A percentile compares a stretch with the other conserved stretches of the same genome.
Conservation (phyloP, 1,139 yeast species). For the Citeromyces hawaiiensis region DNA sequence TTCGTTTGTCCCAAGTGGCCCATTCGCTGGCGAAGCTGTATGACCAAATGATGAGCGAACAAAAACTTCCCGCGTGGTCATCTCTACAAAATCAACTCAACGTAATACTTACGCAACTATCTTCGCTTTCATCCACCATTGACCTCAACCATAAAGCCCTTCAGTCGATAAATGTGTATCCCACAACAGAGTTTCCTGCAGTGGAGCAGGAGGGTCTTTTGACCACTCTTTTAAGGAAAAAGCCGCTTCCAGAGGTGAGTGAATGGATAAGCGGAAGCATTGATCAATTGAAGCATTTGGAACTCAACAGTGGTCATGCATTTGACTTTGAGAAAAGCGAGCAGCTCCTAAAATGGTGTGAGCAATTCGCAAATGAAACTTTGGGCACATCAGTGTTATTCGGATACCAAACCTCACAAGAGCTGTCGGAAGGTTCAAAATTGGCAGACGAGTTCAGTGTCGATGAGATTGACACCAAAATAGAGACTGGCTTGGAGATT, state of each 20-base stretch:
- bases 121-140: slow-evolving; percentile 57
- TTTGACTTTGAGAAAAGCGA: slow-evolving; percentile 26
- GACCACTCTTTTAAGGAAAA: slow-evolving; percentile 75
- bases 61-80: slow-evolving; percentile 14
- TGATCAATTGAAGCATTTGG: neutral
- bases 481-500: neutral
- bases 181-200: slow-evolving; percentile 74
- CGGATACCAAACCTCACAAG: slow-evolving; percentile 44
- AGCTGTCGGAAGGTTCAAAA: slow-evolving; percentile 27
- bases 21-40: slow-evolving; percentile 31
- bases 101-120: slow-evolving; percentile 69
- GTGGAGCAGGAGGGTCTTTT: slow-evolving; percentile 71
- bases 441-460: slow-evolving; percentile 8
- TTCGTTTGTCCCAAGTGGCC: slow-evolving; percentile 41
- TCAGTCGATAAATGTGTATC: slow-evolving; percentile 62
- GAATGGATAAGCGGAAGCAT: slow-evolving; percentile 44
- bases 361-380: slow-evolving; percentile 33
- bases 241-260: slow-evolving; percentile 80
- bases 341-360: slow-evolving; percentile 52
- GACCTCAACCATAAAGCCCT: slow-evolving; percentile 48
- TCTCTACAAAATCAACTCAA: slow-evolving; percentile 71
- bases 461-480: neutral
- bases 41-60: slow-evolving; percentile 22
- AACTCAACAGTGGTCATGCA: slow-evolving; percentile 4
- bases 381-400: slow-evolving; percentile 46